Base-by-base conservation (phyloP, 768 basidiomycete species). In the Plicaturopsis crispa region DNA sequence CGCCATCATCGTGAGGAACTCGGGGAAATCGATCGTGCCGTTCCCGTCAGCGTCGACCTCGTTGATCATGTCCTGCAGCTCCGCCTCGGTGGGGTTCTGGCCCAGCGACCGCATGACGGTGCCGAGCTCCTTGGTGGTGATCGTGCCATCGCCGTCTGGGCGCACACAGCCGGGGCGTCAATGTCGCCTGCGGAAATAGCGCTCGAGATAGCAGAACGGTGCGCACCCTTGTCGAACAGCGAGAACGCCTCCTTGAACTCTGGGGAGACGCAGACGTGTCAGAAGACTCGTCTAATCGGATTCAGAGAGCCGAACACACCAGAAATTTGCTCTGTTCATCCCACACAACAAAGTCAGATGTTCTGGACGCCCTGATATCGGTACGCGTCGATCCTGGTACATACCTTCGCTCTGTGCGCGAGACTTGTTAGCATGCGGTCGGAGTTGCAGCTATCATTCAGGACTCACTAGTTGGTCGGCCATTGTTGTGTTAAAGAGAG, bases 211-310 rank as follows among this genome's bases (percentile, higher is more conserved):
- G 47, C 34, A 39, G 32, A 35, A 31, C 18, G 34, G 32, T 18
- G 19, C 72, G 41, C 43, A 90, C 91, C 87, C 62, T 91, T 93
- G 70, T 96, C 91, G 62, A 98, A 97, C 16, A 98, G 75, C 42
- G 92, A 90, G 69, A 98, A 97, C 35, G 93, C 93, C 71, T 97
- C 94, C 75, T 94, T 97, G 79, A 93, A 97, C 65, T 94, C 91
- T 88, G 57, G 20, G 32, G 33, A 48, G n/a, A 23, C n/a, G n/a
- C n/a, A n/a, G n/a, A n/a, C n/a, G n/a, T n/a, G n/a, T n/a, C n/a
- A n/a, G n/a, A 28, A 43, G 43, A 36, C 47, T 35, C 24, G 46
- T 17, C 11, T 35, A 30, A 39, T 16, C 12, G 10, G 13, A 18
- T 24, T 36, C 10, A 24, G 21, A 33, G 33, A 14, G 33, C 43